These are phyloP conservation scores for Sarcodon aspratus DNA, from an alignment of 768 basidiomycete genomes.

Conservation along the genomic window DNA sequence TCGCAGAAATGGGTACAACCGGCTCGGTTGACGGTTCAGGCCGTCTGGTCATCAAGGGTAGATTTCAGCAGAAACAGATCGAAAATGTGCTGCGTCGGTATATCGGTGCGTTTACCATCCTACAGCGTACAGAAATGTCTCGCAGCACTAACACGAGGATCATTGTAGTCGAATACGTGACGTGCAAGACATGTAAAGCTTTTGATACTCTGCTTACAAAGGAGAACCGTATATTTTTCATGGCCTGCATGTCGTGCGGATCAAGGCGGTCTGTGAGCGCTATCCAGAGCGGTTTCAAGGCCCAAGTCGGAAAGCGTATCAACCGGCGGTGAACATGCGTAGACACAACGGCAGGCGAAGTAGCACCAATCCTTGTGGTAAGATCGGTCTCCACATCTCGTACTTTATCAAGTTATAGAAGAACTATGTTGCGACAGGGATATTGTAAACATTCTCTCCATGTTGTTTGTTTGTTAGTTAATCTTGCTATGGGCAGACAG, in stretches of 20 bases:
- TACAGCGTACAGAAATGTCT: background rate
- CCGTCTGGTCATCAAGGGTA: constrained; percentile 91
- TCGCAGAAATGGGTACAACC: constrained; percentile 97
- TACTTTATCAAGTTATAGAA: background rate
- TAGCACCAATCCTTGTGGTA: background rate
- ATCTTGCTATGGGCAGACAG: too few species aligned
- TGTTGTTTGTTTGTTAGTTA: background rate
- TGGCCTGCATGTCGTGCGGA: constrained; percentile 86
- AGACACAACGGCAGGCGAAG: background rate
- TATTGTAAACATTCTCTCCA: background rate
- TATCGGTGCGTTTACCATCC: constrained; percentile 57
- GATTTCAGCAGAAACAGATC: constrained; percentile 97
- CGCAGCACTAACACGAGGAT: background rate
- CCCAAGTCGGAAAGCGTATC: constrained; percentile 83
- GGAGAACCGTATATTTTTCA: constrained; percentile 99
- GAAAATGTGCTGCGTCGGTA: constrained; percentile 95
- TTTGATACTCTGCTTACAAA: constrained; percentile 94
- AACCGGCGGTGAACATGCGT: constrained; percentile 49
- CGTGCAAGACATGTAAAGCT: constrained; percentile 99
- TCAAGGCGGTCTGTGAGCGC: constrained; percentile 85
- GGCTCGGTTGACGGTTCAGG: constrained; percentile 90
- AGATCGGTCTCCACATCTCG: background rate
- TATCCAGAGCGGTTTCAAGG: constrained; percentile 99
- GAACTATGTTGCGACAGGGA: background rate
- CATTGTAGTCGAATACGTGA: constrained; percentile 84